These are phyloP conservation scores for Ogataea allantospora DNA, from an alignment of 805 yeast species.

Conservation along the genomic window DNA sequence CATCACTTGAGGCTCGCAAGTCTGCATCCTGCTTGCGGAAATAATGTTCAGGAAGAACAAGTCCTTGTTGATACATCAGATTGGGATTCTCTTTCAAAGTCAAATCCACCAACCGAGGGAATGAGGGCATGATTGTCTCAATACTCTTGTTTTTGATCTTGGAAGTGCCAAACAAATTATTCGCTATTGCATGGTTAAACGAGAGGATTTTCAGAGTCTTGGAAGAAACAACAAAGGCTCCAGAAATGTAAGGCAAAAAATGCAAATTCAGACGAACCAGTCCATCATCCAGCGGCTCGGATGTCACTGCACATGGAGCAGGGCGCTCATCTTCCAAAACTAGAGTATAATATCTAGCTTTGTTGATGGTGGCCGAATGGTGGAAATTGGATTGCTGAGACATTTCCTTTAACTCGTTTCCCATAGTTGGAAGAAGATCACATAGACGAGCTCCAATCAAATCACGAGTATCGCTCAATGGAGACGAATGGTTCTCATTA, in stretches of 20 bases:
- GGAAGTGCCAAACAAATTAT: conserved; percentile 71
- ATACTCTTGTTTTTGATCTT: conserved; percentile 49
- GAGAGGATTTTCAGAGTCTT: conserved; percentile 54
- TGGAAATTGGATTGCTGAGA: not conserved
- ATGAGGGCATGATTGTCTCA: conserved; percentile 61
- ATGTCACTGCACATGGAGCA: conserved; percentile 73
- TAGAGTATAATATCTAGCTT: conserved; percentile 62
- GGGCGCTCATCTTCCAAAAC: conserved; percentile 40
- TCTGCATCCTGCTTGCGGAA: conserved; percentile 68
- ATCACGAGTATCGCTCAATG: conserved; percentile 18
- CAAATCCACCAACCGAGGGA: conserved; percentile 43
- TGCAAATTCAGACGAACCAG: conserved; percentile 62
- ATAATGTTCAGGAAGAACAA: conserved; percentile 88
- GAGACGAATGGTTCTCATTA: conserved; percentile 22
- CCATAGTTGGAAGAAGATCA: conserved; percentile 25
- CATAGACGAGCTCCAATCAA: conserved; percentile 1
- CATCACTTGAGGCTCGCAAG: conserved; percentile 25
- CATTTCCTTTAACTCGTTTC: conserved; percentile 29
- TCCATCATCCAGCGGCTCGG: conserved; percentile 49
- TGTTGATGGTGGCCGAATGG: conserved; percentile 47
- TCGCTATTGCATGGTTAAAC: conserved; percentile 74
- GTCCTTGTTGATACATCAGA: conserved; percentile 51
- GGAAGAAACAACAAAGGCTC: conserved; percentile 69
- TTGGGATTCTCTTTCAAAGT: conserved; percentile 43
- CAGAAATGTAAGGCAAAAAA: conserved; percentile 83